Percentiles rank a stretch among this genome's conserved stretches.
These are phyloP conservation scores for Parathielavia appendiculata DNA, from an alignment of 495 filamentous ascomycete genomes.

Conservation along the genomic window DNA sequence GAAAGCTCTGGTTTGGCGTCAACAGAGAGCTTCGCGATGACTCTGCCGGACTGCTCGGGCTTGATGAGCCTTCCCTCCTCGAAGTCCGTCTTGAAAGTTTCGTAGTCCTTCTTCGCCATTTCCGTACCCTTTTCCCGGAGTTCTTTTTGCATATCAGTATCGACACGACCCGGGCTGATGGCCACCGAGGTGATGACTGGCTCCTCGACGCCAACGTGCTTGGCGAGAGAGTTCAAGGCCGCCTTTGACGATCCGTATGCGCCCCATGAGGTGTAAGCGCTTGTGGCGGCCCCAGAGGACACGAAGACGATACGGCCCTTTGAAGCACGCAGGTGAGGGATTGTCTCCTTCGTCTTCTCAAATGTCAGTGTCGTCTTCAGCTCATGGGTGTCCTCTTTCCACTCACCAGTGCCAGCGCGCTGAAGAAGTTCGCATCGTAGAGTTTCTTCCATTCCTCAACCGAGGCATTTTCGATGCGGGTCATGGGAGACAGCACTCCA, in stretches of 20 bases:
- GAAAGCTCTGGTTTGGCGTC: slow-evolving; percentile 57
- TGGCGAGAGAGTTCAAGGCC: slow-evolving; percentile 74
- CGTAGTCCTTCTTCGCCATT: slow-evolving; percentile 61
- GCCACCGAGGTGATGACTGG: slow-evolving; percentile 63
- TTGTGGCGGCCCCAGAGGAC: slow-evolving; percentile 67
- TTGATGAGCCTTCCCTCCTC: slow-evolving; percentile 66
- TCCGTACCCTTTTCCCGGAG: slow-evolving; percentile 59
- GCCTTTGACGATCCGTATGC: slow-evolving; percentile 84
- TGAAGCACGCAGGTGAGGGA: slow-evolving; percentile 64
- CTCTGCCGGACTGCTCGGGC: slow-evolving; percentile 78
- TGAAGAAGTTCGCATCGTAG: slow-evolving; percentile 83
- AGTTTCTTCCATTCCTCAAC: slow-evolving; percentile 66
- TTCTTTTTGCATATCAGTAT: slow-evolving; percentile 89
- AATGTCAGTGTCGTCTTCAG: slow-evolving; percentile 12
- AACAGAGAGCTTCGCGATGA: slow-evolving; percentile 71
- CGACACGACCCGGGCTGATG: slow-evolving; percentile 77
- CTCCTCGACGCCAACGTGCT: slow-evolving; percentile 73
- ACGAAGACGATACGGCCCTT: slow-evolving; percentile 68
- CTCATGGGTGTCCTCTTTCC: background rate
- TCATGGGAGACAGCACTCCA: slow-evolving; percentile 73
- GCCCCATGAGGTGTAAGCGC: slow-evolving; percentile 68
- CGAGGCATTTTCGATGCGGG: slow-evolving; percentile 58
- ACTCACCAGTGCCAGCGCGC: slow-evolving; percentile 69
- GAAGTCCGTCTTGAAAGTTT: slow-evolving; percentile 61
- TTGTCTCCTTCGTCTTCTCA: slow-evolving; percentile 61